Evolutionary conservation across 371 early-diverging fungal species (phyloP), one percentile per base, ranked within the genome.

Genomic region (Syncephalastrum monosporum): DNA sequence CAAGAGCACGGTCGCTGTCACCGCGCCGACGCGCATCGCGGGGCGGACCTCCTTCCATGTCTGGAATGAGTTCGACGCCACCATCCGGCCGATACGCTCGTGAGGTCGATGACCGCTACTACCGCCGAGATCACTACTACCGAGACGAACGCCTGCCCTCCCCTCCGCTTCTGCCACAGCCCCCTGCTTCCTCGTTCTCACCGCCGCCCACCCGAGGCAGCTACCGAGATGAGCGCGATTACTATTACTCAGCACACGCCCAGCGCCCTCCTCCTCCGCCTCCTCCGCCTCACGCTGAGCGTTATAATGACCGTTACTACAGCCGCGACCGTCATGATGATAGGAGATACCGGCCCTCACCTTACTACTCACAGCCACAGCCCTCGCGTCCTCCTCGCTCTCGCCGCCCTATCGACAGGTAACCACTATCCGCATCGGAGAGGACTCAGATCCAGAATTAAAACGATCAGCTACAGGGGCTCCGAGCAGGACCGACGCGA

Each of bases 401-500:
- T 23, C 83, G 82, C 68, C 78, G 83, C 67, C 79, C 84, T 43
- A 72, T 84, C 25, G 81, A 83, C 55, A 71, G 79, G 79, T 77
- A 69, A 45, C 42, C 12, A 59, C 21, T 45, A 23, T 21, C 50
- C 24, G 6, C 43, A 17, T 17, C 10, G 24, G 47, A 24, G 33
- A 53, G 49, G 19, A 44, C 42, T 5, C 42, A 56, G 53, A 52
- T 14, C 43, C 15, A 21, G 21, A 21, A 21, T 21, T 14, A 24
- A 43, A 43, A 2, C 24, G 1, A 43, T 17, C 42, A 38, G 25
- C 23, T 53, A 49, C 53, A 63, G 61, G 64, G 91, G 90, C 21
- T 74, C 79, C 41, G 89, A 86, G 42, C 79, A 82, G 58, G 88
- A 89, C 58, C 76, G 90, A 46, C 64, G 76, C 46, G 75, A 67